A percentile compares a stretch with the other conserved stretches of the same genome.
Evolutionary conservation across 2,329 filamentous ascomycete species (phyloP).

Genomic region (Bipolaris sorokiniana): DNA sequence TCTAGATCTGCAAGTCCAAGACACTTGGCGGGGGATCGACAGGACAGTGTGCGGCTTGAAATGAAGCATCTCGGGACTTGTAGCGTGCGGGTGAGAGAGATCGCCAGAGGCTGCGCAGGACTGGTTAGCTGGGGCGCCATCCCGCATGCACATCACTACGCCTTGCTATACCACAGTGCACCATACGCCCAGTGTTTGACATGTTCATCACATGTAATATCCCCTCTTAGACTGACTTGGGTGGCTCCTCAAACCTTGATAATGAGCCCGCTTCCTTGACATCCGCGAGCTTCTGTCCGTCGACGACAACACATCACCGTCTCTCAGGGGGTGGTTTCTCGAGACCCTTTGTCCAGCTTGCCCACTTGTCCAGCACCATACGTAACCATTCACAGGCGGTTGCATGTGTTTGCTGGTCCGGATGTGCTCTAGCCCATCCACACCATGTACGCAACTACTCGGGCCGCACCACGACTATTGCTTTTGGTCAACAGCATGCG

Average conservation of each 20-base stretch:
- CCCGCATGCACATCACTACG: conserved; percentile 9
- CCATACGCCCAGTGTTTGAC: not conserved
- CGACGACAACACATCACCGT: not conserved
- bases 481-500: not conserved
- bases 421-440: not conserved
- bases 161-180: conserved; percentile 8
- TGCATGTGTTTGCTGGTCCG: not conserved
- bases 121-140: conserved; percentile 10
- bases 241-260: conserved; percentile 4
- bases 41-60: conserved; percentile 7
- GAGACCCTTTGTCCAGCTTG: not conserved
- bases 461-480: not conserved
- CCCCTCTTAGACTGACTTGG: not conserved
- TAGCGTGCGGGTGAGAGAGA: conserved; percentile 6
- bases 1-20: conserved; percentile 13
- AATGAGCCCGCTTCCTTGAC: not conserved
- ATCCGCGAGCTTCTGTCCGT: not conserved
- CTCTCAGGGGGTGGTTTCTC: not conserved
- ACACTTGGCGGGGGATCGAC: conserved; percentile 11
- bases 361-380: not conserved
- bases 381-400: not conserved
- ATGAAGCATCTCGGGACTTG: conserved; percentile 5
- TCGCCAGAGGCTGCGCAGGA: conserved; percentile 9
- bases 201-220: not conserved
- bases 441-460: not conserved